Evolutionary conservation across 768 basidiomycete species (phyloP).

Genomic region (Crucibulum laeve): DNA sequence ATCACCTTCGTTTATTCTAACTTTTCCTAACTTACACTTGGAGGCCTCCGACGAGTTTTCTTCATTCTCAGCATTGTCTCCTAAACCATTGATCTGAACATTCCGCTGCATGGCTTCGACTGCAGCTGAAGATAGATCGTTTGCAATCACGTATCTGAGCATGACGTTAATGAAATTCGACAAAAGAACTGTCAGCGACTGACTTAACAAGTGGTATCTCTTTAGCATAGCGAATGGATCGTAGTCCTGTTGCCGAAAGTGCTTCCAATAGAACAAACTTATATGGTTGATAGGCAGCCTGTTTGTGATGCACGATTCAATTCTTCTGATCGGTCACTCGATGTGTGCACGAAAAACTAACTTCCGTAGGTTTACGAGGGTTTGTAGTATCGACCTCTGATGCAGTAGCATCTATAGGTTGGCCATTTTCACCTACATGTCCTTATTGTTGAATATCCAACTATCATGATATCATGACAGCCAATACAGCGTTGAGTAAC

Average conservation of each 20-base stretch:
- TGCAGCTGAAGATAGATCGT: slow-evolving; percentile 84
- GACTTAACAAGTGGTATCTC: slow-evolving; percentile 92
- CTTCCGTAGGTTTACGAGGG: too few relatives aligned
- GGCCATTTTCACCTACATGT: slow-evolving; percentile 1
- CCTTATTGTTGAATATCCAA: not conserved
- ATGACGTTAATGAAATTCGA: slow-evolving; percentile 8
- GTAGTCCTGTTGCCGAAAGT: slow-evolving; percentile 91
- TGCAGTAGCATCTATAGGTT: slow-evolving; percentile 2
- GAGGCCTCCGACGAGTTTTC: slow-evolving; percentile 11
- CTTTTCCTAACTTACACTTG: slow-evolving; percentile 36
- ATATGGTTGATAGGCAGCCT: slow-evolving; percentile 41
- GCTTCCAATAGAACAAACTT: slow-evolving; percentile 86
- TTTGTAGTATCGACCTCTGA: not conserved
- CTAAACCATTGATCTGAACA: slow-evolving; percentile 75
- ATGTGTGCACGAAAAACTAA: too few relatives aligned
- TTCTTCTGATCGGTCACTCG: too few relatives aligned
- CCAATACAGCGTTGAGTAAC: slow-evolving; percentile 7
- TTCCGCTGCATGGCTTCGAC: slow-evolving; percentile 85
- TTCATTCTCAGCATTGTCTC: slow-evolving; percentile 21
- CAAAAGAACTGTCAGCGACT: slow-evolving; percentile 13
- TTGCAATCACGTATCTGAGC: slow-evolving; percentile 87
- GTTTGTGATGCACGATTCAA: not conserved
- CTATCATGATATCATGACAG: not conserved
- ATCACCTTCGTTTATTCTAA: slow-evolving; percentile 88
- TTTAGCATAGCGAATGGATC: slow-evolving; percentile 95